Conservation (phyloP, 805 yeast genomes). For the Teunomyces cretensis region DNA sequence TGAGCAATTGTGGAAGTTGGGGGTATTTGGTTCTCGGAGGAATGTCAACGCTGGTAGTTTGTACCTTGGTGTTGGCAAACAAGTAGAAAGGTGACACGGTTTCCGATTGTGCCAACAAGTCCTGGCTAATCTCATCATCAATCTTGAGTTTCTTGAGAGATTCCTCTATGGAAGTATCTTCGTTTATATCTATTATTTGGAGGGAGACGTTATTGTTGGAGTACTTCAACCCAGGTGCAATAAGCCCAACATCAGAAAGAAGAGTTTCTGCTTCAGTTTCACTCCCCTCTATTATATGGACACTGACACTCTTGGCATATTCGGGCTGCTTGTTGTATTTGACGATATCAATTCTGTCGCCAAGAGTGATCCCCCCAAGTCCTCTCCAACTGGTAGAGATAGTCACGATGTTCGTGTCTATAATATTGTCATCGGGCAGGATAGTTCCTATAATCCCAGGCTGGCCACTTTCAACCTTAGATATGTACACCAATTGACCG, state of each 20-base stretch:
- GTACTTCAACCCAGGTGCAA: conserved; percentile 53
- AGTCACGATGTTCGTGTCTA: conserved; percentile 28
- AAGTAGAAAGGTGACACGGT: conserved; percentile 50
- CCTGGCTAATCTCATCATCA: conserved; percentile 9
- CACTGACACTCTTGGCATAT: conserved; percentile 17
- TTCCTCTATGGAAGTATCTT: conserved; percentile 34
- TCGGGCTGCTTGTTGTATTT: conserved; percentile 51
- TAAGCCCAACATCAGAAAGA: conserved; percentile 50
- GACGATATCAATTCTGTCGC: conserved; percentile 48
- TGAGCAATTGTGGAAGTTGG: conserved; percentile 39
- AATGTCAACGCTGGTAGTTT: not conserved
- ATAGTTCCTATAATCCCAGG: conserved; percentile 48
- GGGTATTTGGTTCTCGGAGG: conserved; percentile 38
- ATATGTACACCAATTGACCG: conserved; percentile 47
- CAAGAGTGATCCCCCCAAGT: conserved; percentile 43
- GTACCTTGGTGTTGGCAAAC: conserved; percentile 24
- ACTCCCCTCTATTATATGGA: not conserved
- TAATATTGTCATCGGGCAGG: conserved; percentile 29
- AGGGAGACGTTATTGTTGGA: conserved; percentile 14
- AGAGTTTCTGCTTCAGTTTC: conserved; percentile 8
- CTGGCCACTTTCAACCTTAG: conserved; percentile 42
- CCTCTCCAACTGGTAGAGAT: conserved; percentile 26
- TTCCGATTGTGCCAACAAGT: conserved; percentile 12
- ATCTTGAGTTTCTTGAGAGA: conserved; percentile 36
- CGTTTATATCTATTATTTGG: conserved; percentile 19